Base-by-base conservation (phyloP, 2,329 filamentous ascomycete species). In the Trichoderma lentiforme region DNA sequence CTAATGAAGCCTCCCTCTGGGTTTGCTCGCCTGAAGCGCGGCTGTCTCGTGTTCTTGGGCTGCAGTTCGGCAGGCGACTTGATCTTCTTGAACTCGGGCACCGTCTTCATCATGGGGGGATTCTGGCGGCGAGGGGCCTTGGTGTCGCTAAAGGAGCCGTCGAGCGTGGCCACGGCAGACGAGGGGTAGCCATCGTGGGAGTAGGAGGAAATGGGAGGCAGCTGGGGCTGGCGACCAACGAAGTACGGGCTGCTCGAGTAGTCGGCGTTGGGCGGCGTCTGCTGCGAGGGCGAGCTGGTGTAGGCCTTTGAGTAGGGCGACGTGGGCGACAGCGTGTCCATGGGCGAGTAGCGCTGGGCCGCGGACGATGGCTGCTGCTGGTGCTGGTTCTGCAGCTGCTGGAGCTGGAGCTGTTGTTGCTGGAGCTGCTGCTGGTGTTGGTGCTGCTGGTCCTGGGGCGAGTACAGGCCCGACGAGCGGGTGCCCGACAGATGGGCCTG, bases 1-100 rank as follows among this genome's bases (percentile, higher is more conserved):
- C 96, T 98, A 81, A 99, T 97, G 80, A 99, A 99, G 63, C 96
- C 96, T 68, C 96, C 96, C 80, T 99, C 96, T 2, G 96, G 96
- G 77, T 97, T 97, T 70, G 96, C 96, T 82, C 96, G 90, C 77
- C 96, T 90, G 80, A 97, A 98, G 1, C 94, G 89, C 70, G 96
- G 96, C 80, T 99, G 96, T 24, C 89, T 79, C 81, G 95, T 97
- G 80, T 96, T 90, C 79, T 92, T 93, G 57, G 95, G 93, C 73
- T 91, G 89, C 77, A 99, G 83, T 73, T 98, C 94, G 69, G 89
- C 85, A 30, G 90, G 84, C 30, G 89, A 89, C 73, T 91, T 87
- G 76, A 97, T 86, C 81, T 93, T 95, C 78, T 90, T 91, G 80
- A 98, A 97, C 80, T 96, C 93, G 58, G 95, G 96, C 65, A 97